Evolutionary conservation across 2,329 filamentous ascomycete species (phyloP).

Genomic region (Beauveria scarabaeidicola): DNA sequence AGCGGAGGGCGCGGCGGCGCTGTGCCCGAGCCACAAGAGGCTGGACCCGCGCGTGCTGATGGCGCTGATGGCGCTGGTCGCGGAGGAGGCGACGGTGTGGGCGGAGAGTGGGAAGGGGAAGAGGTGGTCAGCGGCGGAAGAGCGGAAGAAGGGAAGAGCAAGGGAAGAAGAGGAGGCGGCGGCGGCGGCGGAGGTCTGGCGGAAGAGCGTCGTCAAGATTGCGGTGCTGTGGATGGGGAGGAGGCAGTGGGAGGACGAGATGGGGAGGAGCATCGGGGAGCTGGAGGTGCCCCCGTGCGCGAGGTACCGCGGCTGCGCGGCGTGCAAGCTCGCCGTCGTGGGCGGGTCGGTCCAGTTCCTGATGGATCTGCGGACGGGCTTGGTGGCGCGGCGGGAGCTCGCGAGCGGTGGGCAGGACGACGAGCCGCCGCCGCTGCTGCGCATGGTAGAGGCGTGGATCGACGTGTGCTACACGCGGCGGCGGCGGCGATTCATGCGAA

Average conservation of each 20-base stretch:
- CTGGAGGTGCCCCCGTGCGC: conserved; percentile 17
- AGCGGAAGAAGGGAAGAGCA: conserved; percentile 18
- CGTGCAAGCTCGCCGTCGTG: conserved; percentile 42
- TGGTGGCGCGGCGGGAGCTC: conserved; percentile 28
- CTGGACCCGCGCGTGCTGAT: conserved; percentile 37
- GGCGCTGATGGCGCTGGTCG: conserved; percentile 33
- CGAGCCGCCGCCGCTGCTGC: conserved; percentile 27
- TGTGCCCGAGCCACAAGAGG: conserved; percentile 32
- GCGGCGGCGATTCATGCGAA: background rate
- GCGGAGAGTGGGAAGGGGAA: background rate
- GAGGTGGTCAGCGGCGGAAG: conserved; percentile 17
- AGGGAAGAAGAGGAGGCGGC: background rate
- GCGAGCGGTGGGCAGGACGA: background rate
- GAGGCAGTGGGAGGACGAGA: conserved; percentile 24
- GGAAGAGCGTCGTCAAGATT: conserved; percentile 25
- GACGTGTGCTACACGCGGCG: background rate
- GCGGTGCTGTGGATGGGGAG: conserved; percentile 32
- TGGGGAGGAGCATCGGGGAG: background rate
- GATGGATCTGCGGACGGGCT: conserved; percentile 35
- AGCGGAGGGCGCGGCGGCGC: conserved; percentile 22
- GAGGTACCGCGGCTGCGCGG: conserved; percentile 39
- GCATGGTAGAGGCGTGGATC: conserved; percentile 31
- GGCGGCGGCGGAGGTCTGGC: conserved; percentile 18
- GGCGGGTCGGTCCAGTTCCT: conserved; percentile 35
- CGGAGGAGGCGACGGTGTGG: conserved; percentile 29